These are phyloP conservation scores for Schizopora paradoxa DNA, from an alignment of 1,284 basidiomycete genomes.

Conservation along the genomic window DNA sequence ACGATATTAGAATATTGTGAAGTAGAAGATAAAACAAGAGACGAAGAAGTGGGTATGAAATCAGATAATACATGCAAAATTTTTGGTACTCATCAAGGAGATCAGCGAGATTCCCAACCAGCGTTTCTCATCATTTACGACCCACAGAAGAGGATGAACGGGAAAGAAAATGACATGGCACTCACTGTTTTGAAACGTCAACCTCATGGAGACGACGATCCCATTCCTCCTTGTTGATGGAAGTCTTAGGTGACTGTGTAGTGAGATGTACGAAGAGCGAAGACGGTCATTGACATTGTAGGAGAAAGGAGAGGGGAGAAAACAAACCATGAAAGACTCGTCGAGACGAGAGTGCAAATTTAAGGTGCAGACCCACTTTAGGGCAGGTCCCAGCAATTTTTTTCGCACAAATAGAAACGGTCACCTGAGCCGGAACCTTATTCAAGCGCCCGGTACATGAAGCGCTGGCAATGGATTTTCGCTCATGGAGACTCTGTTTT, in stretches of 20 bases:
- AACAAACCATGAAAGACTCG: constrained; percentile 27
- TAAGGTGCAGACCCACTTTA: constrained; percentile 30
- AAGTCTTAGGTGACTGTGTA: neutral
- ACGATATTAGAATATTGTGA: constrained; percentile 35
- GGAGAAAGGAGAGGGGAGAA: constrained; percentile 2
- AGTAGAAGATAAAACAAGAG: constrained; percentile 15
- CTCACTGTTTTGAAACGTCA: constrained; percentile 73
- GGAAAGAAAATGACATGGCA: constrained; percentile 21
- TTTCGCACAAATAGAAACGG: too few relatives aligned
- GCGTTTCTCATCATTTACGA: constrained; percentile 50
- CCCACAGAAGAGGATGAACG: constrained; percentile 16
- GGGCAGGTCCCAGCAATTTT: constrained; percentile 30
- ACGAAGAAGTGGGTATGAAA: constrained; percentile 16
- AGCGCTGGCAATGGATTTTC: too few relatives aligned
- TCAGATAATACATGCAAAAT: constrained; percentile 83
- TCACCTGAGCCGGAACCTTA: too few relatives aligned
- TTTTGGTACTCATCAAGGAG: constrained; percentile 51
- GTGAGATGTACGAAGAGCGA: neutral
- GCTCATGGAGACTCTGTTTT: constrained; percentile 5
- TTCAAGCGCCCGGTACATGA: too few relatives aligned
- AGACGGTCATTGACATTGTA: constrained; percentile 8
- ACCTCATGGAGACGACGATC: constrained; percentile 70
- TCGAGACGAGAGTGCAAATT: too few relatives aligned
- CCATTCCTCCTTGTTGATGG: constrained; percentile 61
- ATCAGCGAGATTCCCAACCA: constrained; percentile 91